phyloP scores from a whole-genome alignment of 371 early-diverging fungal genomes.

The Umbelopsis sp. region DNA sequence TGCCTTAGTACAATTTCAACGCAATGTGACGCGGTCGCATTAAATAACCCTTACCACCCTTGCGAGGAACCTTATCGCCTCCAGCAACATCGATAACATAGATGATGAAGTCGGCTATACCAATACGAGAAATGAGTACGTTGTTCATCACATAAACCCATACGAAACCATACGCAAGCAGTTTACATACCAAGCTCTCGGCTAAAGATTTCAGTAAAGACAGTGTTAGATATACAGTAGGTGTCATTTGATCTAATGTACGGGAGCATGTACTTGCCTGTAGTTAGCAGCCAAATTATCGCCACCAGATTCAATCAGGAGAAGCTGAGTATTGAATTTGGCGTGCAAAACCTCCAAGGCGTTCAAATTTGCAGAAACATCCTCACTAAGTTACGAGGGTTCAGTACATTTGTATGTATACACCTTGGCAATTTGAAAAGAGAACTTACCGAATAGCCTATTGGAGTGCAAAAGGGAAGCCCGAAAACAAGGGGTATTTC shows the following conservation, averaged over 20 bases:
- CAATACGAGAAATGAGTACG: not conserved
- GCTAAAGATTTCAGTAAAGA: constrained; percentile 28
- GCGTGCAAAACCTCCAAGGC: constrained; percentile 88
- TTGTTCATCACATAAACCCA: too few species aligned
- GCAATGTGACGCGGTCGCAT: too few species aligned
- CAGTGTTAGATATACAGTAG: not conserved
- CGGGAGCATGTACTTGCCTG: constrained; percentile 51
- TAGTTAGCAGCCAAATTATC: constrained; percentile 95
- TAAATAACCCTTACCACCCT: constrained; percentile 57
- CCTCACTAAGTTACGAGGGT: constrained; percentile 73
- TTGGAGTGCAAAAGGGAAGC: not conserved
- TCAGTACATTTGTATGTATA: not conserved
- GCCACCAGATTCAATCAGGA: constrained; percentile 92
- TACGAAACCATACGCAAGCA: not conserved
- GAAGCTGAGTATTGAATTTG: constrained; percentile 77
- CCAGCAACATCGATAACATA: constrained; percentile 97
- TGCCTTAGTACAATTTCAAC: not conserved
- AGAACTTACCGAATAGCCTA: constrained; percentile 54
- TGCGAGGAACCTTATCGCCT: constrained; percentile 91
- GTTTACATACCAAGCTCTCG: constrained; percentile 50
- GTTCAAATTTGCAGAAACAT: constrained; percentile 92
- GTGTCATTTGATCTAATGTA: constrained; percentile 3
- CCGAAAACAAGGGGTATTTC: not conserved
- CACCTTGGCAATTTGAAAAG: not conserved
- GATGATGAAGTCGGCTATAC: constrained; percentile 91